These are phyloP conservation scores for Trametes hirsuta DNA, from an alignment of 1,284 basidiomycete genomes.

Conservation along the genomic window DNA sequence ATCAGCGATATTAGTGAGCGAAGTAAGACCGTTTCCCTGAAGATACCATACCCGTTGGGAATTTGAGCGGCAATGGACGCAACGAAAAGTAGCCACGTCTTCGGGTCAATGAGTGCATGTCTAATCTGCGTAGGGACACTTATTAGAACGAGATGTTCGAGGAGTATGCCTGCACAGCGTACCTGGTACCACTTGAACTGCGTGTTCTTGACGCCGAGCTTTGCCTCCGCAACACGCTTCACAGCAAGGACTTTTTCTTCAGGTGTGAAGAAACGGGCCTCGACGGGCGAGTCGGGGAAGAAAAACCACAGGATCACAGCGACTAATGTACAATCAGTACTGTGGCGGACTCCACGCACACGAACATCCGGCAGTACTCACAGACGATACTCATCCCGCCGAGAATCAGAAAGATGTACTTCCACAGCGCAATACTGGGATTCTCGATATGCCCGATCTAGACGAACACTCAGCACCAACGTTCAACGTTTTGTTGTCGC, in stretches of 20 bases:
- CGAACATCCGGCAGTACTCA: neutral
- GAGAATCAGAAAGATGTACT: conserved; percentile 29
- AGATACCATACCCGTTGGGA: conserved; percentile 29
- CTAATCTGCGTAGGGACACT: conserved; percentile 48
- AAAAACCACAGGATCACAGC: conserved; percentile 47
- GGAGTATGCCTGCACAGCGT: neutral
- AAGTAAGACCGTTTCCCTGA: too few species aligned
- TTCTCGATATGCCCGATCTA: conserved; percentile 25
- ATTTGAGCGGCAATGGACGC: conserved; percentile 37
- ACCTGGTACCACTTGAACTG: conserved; percentile 74
- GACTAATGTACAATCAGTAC: conserved; percentile 5
- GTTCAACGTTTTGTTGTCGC: too few species aligned
- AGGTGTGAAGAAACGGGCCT: conserved; percentile 67
- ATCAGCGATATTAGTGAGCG: too few species aligned
- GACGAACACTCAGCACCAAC: neutral
- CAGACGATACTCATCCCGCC: conserved; percentile 23
- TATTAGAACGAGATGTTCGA: too few species aligned
- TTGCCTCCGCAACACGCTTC: conserved; percentile 73
- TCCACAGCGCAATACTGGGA: conserved; percentile 22
- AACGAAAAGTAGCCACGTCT: conserved; percentile 72
- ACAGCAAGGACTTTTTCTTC: conserved; percentile 65
- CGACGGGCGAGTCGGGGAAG: conserved; percentile 74
- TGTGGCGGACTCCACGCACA: neutral
- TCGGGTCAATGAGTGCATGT: conserved; percentile 69
- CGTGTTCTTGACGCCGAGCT: conserved; percentile 74